phyloP scores from a whole-genome alignment of 2,329 filamentous ascomycete species.

The Exophiala sideris region DNA sequence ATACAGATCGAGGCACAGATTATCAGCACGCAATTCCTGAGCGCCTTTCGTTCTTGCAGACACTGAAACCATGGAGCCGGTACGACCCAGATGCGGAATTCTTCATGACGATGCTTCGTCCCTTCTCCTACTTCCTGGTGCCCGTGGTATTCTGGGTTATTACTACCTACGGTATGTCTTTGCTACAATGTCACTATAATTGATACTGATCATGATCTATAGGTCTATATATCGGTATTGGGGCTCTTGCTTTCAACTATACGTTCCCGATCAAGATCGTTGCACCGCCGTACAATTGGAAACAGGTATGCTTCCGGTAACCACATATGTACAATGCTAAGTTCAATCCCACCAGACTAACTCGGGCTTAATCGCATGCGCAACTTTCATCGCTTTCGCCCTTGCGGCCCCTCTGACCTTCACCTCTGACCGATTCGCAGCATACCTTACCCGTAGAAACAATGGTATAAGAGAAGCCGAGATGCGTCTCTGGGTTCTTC shows the following conservation, averaged over 20 bases:
- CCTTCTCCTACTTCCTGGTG: constrained; percentile 48
- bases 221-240: constrained; percentile 45
- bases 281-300: constrained; percentile 36
- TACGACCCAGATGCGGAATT: constrained; percentile 45
- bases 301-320: constrained; percentile 29
- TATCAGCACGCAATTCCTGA: constrained; percentile 28
- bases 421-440: constrained; percentile 39
- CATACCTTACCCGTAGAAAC: constrained; percentile 38
- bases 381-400: constrained; percentile 35
- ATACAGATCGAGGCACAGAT: constrained; percentile 19
- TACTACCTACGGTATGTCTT: constrained; percentile 42
- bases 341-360: constrained; percentile 32
- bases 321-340: no score
- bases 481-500: constrained; percentile 39
- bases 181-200: no score
- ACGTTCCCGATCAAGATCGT: constrained; percentile 50
- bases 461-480: constrained; percentile 42
- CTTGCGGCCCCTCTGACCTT: constrained; percentile 47
- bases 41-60: constrained; percentile 42
- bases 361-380: constrained; percentile 46
- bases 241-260: constrained; percentile 50
- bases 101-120: constrained; percentile 45
- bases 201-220: no score
- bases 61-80: constrained; percentile 44
- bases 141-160: constrained; percentile 52